Evolutionary conservation across 2,329 filamentous ascomycete species (phyloP).

Genomic region (Fusarium pseudoanthophilum): DNA sequence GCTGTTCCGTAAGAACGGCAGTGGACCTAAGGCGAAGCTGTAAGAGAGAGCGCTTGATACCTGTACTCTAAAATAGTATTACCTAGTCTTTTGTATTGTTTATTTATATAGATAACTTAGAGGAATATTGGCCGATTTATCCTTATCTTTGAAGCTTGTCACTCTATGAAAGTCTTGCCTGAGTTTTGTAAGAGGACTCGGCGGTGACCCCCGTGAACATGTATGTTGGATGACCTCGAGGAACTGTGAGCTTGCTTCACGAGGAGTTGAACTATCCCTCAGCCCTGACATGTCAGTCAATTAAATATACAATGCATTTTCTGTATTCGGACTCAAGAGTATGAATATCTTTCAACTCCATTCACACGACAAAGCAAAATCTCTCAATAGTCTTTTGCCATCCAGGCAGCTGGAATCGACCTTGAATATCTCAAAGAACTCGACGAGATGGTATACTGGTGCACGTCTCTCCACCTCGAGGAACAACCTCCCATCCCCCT

Average conservation of each 20-base stretch:
- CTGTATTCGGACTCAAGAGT: too few relatives aligned
- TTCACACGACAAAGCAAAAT: too few relatives aligned
- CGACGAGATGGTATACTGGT: too few relatives aligned
- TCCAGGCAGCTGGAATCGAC: neutral
- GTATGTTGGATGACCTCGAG: neutral
- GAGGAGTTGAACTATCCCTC: too few relatives aligned
- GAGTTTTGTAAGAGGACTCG: neutral
- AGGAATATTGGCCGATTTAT: neutral
- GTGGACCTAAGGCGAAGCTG: conserved; percentile 19
- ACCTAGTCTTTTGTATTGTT: neutral
- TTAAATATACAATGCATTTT: neutral
- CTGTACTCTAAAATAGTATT: neutral
- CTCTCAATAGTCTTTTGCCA: too few relatives aligned
- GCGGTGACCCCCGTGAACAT: neutral
- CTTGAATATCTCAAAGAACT: neutral
- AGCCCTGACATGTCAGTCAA: too few relatives aligned
- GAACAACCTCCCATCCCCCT: neutral
- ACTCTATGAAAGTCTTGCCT: neutral
- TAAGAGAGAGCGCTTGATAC: conserved; percentile 6
- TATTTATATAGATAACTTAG: neutral
- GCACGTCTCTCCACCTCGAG: neutral
- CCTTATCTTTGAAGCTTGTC: accelerated
- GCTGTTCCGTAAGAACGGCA: conserved; percentile 32
- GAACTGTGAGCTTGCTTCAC: neutral
- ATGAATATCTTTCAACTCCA: too few relatives aligned